phyloP scores from a whole-genome alignment of 2,329 filamentous ascomycete species.

The Colletotrichum spinosum region DNA sequence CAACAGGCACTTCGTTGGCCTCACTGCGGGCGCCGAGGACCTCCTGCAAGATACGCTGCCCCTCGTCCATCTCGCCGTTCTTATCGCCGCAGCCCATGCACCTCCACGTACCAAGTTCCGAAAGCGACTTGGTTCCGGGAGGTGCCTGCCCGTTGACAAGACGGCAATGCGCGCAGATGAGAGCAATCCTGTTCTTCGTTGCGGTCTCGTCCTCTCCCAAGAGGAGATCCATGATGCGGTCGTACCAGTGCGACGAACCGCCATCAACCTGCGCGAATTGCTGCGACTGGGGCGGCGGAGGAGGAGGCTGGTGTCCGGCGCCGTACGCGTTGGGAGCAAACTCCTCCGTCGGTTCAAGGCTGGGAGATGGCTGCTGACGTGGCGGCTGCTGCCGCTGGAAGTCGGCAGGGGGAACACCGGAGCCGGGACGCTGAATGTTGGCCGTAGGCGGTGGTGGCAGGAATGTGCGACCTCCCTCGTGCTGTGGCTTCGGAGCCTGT shows the following conservation, averaged over 20 bases:
- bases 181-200: constrained; percentile 87
- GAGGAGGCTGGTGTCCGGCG: constrained; percentile 44
- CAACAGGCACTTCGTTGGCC: constrained; percentile 16
- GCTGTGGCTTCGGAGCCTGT: constrained; percentile 33
- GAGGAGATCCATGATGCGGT: constrained; percentile 90
- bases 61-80: constrained; percentile 87
- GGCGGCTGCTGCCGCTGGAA: constrained; percentile 23
- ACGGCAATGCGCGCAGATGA: constrained; percentile 85
- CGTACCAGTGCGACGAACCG: constrained; percentile 81
- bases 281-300: constrained; percentile 38
- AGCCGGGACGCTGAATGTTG: constrained; percentile 64
- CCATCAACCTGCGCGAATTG: constrained; percentile 33
- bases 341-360: constrained; percentile 64
- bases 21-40: constrained; percentile 57
- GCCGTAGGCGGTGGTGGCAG: constrained; percentile 71
- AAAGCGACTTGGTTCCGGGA: constrained; percentile 80
- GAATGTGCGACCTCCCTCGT: constrained; percentile 54
- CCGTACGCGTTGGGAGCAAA: constrained; percentile 80
- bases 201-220: constrained; percentile 95
- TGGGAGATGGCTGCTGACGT: constrained; percentile 41
- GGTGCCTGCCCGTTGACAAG: constrained; percentile 97
- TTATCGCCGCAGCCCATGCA: constrained; percentile 85
- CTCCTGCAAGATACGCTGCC: constrained; percentile 77
- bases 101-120: constrained; percentile 87
- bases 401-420: constrained; percentile 44